Evolutionary conservation across 345 rosid species (phyloP), one percentile per base, ranked within the genome.

Genomic region (Syzygium aromaticum): DNA sequence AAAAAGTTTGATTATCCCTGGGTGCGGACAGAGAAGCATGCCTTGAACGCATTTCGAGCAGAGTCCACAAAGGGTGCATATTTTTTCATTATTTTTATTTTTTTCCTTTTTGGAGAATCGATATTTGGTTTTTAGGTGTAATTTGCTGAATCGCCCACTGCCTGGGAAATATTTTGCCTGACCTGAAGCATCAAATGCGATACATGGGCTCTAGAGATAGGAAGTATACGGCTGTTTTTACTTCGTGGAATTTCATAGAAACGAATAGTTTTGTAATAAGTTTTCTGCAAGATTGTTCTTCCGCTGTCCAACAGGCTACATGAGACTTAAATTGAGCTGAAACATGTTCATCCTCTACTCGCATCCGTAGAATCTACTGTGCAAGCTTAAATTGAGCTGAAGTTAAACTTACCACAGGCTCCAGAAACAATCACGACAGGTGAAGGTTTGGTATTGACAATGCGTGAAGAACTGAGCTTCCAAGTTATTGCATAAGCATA

Each of bases 211-310:
- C 59, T 52, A 52, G 59, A 84, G 86, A 85, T 86, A 88, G 57
- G 46, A 73, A 73, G 88, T 77, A 78, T 64, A 56, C 54, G 51
- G 17, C 59, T 84, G 22, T 78, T 91, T 85, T 85, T 54, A 87
- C 80, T 84, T 33, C 28, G 52, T 78, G n/a, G 5, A 67, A 51
- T 38, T 59, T n/a, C 27, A 86, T 52, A 33, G 80, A 63, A 30
- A 73, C 27, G 49, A 73, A 73, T 53, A 59, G 52, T 85, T 52
- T 28, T 46, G 51, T 59, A 63, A 28, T 16, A 52, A 46, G 85
- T 33, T 84, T 84, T 86, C 53, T 25, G 51, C 53, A 64, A 25
- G 51, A 57, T 51, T 63, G 52, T 64, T 51, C 27, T 73, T 73
- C 43, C 10, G 82, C 38, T 73, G 49, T 73, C 27, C 49, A 3